Evolutionary conservation across 345 rosid species (phyloP).

Genomic region (Aurinia saxatilis): DNA sequence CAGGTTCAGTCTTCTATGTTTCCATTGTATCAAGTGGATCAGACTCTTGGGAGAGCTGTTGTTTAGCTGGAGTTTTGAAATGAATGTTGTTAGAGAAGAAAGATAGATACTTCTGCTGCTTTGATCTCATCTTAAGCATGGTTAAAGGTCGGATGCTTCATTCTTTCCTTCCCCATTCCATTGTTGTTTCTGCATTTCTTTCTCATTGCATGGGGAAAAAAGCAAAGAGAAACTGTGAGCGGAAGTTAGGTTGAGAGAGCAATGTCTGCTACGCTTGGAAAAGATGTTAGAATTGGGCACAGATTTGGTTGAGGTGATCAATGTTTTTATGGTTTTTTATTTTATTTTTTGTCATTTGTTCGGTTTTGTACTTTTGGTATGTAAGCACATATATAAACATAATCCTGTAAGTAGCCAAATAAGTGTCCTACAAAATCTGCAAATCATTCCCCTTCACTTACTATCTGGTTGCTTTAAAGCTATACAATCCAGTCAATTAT

Average conservation of each 20-base stretch:
- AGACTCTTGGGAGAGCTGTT: slow-evolving; percentile 13
- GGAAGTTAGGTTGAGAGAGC: neutral
- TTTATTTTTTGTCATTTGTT: neutral
- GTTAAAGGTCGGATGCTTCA: slow-evolving; percentile 11
- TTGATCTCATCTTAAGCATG: slow-evolving; percentile 17
- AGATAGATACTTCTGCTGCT: slow-evolving; percentile 7
- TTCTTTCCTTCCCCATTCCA: neutral
- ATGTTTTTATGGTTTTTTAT: slow-evolving; percentile 1
- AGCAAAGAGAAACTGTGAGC: neutral
- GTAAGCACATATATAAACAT: neutral
- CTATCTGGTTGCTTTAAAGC: neutral
- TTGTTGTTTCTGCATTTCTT: slow-evolving; percentile 1
- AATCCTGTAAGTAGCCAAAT: neutral
- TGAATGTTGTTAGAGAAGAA: slow-evolving; percentile 19
- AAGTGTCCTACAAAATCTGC: neutral
- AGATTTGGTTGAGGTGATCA: slow-evolving; percentile 12
- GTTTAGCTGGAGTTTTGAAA: slow-evolving; percentile 6
- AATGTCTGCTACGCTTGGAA: neutral
- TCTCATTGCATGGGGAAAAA: neutral
- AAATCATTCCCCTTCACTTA: neutral
- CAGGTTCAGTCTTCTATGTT: slow-evolving; percentile 16
- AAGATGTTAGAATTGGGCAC: slow-evolving; percentile 6
- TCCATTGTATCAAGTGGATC: slow-evolving; percentile 17
- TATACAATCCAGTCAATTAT: neutral
- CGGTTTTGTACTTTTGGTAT: slow-evolving; percentile 2